Evolutionary conservation across 2,329 filamentous ascomycete genomes (phyloP).

Genomic region (Aquanectria penicillioides): DNA sequence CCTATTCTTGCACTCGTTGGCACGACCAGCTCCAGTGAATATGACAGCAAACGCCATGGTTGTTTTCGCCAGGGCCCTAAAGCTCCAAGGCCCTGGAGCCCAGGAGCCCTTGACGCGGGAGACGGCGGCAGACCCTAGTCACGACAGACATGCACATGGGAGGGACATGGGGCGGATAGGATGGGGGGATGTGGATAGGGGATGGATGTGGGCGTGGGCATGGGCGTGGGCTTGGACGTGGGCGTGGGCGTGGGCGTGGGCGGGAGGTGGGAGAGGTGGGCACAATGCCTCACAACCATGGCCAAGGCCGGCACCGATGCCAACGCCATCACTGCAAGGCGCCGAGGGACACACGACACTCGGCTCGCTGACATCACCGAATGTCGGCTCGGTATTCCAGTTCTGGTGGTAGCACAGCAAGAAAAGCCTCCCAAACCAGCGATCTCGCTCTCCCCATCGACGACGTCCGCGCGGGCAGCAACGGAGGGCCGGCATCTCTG

Average conservation of each 20-base stretch:
- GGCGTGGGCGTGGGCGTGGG: not conserved
- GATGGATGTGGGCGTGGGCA: conserved; percentile 26
- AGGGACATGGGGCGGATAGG: conserved; percentile 31
- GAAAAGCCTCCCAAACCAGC: not conserved
- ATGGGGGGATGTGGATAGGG: too few species aligned
- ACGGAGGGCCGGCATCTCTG: conserved; percentile 13
- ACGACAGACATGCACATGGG: conserved; percentile 3
- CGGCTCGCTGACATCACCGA: conserved; percentile 40
- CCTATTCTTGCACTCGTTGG: too few species aligned
- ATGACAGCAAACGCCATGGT: conserved; percentile 22
- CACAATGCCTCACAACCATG: not conserved
- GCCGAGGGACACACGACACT: conserved; percentile 4
- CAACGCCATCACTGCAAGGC: conserved; percentile 1
- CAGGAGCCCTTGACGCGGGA: conserved; percentile 20
- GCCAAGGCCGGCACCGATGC: not conserved
- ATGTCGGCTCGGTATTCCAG: conserved; percentile 5
- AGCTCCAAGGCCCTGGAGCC: too few species aligned
- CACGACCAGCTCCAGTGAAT: conserved; percentile 17
- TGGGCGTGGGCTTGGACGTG: conserved; percentile 1
- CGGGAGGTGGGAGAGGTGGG: not conserved
- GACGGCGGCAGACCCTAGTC: conserved; percentile 30
- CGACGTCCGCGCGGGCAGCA: not conserved
- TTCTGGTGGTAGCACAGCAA: not conserved
- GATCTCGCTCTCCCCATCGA: not conserved
- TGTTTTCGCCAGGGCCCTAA: conserved; percentile 24